These are phyloP conservation scores for Lippia alba DNA, from an alignment of 305 asterid species.

Conservation along the genomic window DNA sequence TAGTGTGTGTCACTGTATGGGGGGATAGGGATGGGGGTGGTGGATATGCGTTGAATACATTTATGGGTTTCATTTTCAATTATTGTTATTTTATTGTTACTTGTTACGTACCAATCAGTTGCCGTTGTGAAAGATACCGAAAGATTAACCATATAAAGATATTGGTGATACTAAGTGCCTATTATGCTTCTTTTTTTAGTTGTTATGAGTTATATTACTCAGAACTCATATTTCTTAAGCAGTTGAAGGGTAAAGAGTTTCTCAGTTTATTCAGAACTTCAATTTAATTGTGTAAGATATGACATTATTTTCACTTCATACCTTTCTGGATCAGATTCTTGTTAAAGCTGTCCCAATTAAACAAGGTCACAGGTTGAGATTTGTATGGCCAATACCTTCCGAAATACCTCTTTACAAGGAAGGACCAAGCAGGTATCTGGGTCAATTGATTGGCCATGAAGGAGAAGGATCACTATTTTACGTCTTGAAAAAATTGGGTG, in stretches of 20 bases:
- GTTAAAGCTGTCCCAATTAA: conserved; percentile 90
- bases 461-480: conserved; percentile 98
- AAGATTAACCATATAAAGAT: background rate
- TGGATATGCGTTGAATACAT: background rate
- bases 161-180: background rate
- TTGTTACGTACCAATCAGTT: background rate
- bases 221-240: background rate
- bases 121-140: background rate
- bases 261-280: background rate
- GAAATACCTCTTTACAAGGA: conserved; percentile 83
- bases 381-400: conserved; percentile 91
- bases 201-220: background rate
- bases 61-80: background rate
- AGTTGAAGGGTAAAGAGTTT: background rate
- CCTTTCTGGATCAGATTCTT: conserved; percentile 67
- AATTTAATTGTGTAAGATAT: conserved; percentile 23
- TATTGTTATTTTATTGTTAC: background rate
- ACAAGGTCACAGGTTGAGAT: conserved; percentile 90
- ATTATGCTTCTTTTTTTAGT: background rate
- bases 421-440: conserved; percentile 81
- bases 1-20: no score
- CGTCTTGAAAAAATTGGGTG: conserved; percentile 90
- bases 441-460: conserved; percentile 98
- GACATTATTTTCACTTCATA: conserved; percentile 28
- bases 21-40: background rate